These are phyloP conservation scores for Pseudocercospora musae DNA, from an alignment of 2,329 filamentous ascomycete genomes.

Conservation along the genomic window DNA sequence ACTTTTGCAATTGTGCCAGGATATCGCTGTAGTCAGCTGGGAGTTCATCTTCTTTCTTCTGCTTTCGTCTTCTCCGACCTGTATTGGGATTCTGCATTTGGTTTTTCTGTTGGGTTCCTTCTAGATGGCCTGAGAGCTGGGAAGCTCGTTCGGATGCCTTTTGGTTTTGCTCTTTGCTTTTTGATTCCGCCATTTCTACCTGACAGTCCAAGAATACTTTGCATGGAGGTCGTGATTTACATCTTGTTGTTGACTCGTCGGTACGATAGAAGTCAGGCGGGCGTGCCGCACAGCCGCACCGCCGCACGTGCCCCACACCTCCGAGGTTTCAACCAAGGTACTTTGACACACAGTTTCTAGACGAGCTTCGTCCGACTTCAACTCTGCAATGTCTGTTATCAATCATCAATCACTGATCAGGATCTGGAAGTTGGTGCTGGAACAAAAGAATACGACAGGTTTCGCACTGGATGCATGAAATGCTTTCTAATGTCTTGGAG, in stretches of 20 bases:
- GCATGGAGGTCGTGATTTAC: background rate
- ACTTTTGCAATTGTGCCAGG: constrained; percentile 52
- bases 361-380: background rate
- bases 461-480: background rate
- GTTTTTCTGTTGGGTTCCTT: constrained; percentile 38
- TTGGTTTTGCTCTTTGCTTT: constrained; percentile 4
- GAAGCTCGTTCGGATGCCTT: constrained; percentile 27
- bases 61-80: constrained; percentile 31
- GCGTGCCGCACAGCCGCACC: too few species aligned
- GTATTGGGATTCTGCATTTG: constrained; percentile 26
- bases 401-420: background rate
- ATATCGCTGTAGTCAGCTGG: constrained; percentile 63
- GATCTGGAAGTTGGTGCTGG: too few species aligned
- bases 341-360: too few species aligned
- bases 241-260: background rate
- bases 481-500: background rate
- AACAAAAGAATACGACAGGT: background rate
- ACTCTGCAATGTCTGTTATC: background rate
- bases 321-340: too few species aligned
- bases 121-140: constrained; percentile 32
- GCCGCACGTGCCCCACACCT: too few species aligned
- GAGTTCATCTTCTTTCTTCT: constrained; percentile 41
- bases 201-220: background rate
- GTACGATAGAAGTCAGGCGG: too few species aligned
- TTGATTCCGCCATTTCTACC: background rate